These are phyloP conservation scores for Petunia axillaris DNA, from an alignment of 257 asterid species.

Conservation along the genomic window DNA sequence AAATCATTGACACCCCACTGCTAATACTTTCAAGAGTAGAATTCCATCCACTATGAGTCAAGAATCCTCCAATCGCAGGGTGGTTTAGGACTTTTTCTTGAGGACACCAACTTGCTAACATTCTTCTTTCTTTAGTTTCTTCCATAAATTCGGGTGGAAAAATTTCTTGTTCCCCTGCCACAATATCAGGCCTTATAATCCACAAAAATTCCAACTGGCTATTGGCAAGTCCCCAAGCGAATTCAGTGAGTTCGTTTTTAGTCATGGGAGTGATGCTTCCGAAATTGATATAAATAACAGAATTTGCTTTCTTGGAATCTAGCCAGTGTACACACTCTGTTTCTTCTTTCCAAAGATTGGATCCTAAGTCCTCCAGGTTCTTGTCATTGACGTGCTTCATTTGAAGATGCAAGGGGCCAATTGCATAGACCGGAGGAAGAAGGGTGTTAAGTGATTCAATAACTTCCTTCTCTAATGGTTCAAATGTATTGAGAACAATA, in stretches of 20 bases:
- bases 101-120: constrained; percentile 52
- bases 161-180: constrained; percentile 37
- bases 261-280: constrained; percentile 56
- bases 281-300: constrained; percentile 54
- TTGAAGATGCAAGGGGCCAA: constrained; percentile 57
- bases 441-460: constrained; percentile 36
- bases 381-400: constrained; percentile 24
- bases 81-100: constrained; percentile 62
- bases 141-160: constrained; percentile 41
- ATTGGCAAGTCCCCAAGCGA: constrained; percentile 64
- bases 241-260: constrained; percentile 44
- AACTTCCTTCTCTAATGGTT: constrained; percentile 45
- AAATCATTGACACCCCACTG: constrained; percentile 57
- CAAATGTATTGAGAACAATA: constrained; percentile 52
- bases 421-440: constrained; percentile 43
- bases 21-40: constrained; percentile 51
- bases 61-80: constrained; percentile 54
- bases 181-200: constrained; percentile 60
- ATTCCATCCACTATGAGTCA: constrained; percentile 67
- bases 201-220: constrained; percentile 49
- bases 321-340: constrained; percentile 55
- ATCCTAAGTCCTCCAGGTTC: constrained; percentile 28
- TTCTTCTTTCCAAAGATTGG: constrained; percentile 65
- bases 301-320: constrained; percentile 38
- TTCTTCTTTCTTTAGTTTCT: constrained; percentile 43